Base-by-base conservation (phyloP, 2,329 filamentous ascomycete species). In the Penicillium sp. region DNA sequence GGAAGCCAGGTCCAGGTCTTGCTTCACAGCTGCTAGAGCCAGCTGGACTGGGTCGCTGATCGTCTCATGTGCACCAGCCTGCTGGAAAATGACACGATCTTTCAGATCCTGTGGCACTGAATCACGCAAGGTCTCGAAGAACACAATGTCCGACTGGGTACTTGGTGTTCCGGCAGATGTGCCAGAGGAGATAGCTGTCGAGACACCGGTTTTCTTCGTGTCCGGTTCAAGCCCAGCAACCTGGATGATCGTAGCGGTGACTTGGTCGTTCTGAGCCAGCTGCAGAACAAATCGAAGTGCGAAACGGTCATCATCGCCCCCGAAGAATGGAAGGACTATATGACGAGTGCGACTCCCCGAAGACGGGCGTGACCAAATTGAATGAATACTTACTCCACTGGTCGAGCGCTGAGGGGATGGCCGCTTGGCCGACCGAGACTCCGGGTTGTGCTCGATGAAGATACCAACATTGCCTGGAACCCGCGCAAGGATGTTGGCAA, bases 251-350 rank as follows among this genome's bases (percentile, higher is more conserved):
- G 90, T 94, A 0, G 88, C 91, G 0, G 91, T 93, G 28, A 96
- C 86, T 45, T 90, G 86, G 4, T 86, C 83, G 69, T 92, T 95
- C 72, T 89, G 87, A 0, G 89, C 91, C 0, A 99, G 83, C 70
- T 97, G 94, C 3, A 98, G 82, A 3, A 94, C 89, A 25, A 98
- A 85, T 1, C 88, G 83, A 0, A 98, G 82, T 0, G 92, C 93
- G 4, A 89, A 86, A 7, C 87, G 85, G 70, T 97, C 94, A 70
- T 99, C 95, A 1, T 82, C 79, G 8, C 91, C 91, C 17, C 94
- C 93, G 60, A 96, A 88, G 76, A 92, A 98, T 0, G 93, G 90
- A 55, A 96, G 82, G 73, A 96, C 93, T 65, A 98, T 84, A 72
- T 94, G 92, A 71, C 96, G 92, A 38, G 86, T 87, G 61, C 87